A percentile compares a stretch with the other conserved stretches of the same genome.
Conservation (phyloP, 73 alveolate species). For the Breviolum minutum region DNA sequence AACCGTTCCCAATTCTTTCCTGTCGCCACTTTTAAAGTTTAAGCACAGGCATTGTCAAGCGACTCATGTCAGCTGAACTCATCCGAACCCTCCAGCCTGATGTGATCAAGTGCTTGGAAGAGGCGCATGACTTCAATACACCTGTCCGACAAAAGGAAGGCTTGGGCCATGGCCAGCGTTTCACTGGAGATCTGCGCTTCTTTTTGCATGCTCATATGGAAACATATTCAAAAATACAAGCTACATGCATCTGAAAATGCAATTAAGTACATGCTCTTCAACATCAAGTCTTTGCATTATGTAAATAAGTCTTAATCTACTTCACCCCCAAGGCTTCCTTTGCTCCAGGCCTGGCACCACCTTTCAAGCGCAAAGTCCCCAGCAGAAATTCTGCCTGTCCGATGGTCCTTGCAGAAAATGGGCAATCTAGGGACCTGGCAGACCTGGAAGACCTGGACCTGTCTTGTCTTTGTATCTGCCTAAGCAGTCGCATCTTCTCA, state of each 20-base stretch:
- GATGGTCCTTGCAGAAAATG: constrained; percentile 37
- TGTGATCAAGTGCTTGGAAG: constrained; percentile 72
- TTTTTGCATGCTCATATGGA: no score
- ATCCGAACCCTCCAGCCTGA: not conserved
- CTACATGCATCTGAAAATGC: no score
- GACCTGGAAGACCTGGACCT: no score
- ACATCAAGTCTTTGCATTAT: not conserved
- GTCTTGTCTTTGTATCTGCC: no score
- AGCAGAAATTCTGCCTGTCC: constrained; percentile 63
- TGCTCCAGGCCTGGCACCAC: constrained; percentile 65
- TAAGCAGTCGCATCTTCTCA: no score
- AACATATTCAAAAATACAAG: no score
- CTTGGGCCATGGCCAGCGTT: no score
- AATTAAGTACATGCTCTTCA: no score
- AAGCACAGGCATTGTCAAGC: no score
- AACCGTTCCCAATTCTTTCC: constrained; percentile 79
- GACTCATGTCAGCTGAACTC: not conserved
- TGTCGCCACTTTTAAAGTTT: not conserved
- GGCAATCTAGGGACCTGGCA: not conserved
- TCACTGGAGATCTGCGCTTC: no score
- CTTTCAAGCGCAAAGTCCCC: constrained; percentile 69
- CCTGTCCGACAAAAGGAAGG: constrained; percentile 21
- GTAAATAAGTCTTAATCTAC: not conserved
- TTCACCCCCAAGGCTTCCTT: not conserved
- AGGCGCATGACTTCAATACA: constrained; percentile 86